These are phyloP conservation scores for Brettanomyces custersianus DNA, from an alignment of 805 yeast genomes.

Conservation along the genomic window DNA sequence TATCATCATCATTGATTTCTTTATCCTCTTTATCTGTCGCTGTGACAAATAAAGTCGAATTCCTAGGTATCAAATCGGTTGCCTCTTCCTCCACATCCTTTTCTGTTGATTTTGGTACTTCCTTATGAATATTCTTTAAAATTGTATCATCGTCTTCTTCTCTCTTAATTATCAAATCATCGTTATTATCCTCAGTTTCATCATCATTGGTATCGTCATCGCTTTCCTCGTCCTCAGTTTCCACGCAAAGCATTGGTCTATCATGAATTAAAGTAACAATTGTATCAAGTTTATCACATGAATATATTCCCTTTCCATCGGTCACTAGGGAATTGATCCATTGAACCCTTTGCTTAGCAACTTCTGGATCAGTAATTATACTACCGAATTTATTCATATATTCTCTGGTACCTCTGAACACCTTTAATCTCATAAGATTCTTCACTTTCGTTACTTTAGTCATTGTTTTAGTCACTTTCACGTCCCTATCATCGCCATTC, in stretches of 20 bases:
- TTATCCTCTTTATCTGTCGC: too few species aligned
- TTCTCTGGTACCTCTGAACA: constrained; percentile 12
- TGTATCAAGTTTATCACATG: constrained; percentile 10
- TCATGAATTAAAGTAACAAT: constrained; percentile 4
- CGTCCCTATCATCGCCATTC: background rate
- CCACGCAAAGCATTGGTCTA: constrained; percentile 4
- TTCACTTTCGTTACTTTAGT: constrained; percentile 10
- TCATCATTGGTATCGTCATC: background rate
- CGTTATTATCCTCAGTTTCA: background rate
- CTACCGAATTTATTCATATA: constrained; percentile 11
- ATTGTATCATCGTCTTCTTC: background rate
- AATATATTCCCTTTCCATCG: constrained; percentile 16
- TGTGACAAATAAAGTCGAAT: background rate
- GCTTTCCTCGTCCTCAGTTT: constrained; percentile 7
- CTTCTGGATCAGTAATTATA: constrained; percentile 9
- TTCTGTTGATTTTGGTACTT: background rate
- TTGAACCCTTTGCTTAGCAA: constrained; percentile 9
- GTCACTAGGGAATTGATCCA: constrained; percentile 16
- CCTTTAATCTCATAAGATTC: constrained; percentile 7
- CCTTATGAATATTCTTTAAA: too few species aligned
- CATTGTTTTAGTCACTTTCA: constrained; percentile 1
- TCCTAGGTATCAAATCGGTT: background rate
- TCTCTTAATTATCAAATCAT: background rate
- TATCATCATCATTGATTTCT: background rate
- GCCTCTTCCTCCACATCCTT: background rate